A percentile compares a stretch with the other conserved stretches of the same genome.
Conservation (phyloP, 1,139 yeast genomes). For the Pichia sp. region DNA sequence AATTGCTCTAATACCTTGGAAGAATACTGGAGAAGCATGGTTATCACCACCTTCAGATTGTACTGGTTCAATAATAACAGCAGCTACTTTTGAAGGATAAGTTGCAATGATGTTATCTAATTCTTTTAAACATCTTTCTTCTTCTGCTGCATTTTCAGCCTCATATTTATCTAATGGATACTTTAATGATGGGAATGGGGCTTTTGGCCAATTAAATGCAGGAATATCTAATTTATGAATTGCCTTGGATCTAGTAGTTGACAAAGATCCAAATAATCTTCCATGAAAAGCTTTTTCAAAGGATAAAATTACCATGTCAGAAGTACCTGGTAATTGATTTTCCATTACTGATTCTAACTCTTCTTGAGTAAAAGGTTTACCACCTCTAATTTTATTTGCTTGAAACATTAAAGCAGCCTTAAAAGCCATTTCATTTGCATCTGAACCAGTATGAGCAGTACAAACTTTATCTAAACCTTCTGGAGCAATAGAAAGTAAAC, state of each 20-base stretch:
- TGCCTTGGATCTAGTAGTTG: conserved; percentile 70
- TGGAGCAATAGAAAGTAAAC: conserved; percentile 64
- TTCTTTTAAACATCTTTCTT: conserved; percentile 50
- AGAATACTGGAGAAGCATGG: conserved; percentile 67
- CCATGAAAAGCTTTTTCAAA: conserved; percentile 74
- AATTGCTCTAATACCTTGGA: conserved; percentile 69
- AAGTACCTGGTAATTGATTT: conserved; percentile 61
- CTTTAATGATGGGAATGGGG: conserved; percentile 61
- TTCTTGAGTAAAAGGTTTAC: conserved; percentile 45
- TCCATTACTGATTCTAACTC: conserved; percentile 60
- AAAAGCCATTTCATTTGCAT: conserved; percentile 72
- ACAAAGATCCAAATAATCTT: conserved; percentile 64
- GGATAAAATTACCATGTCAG: conserved; percentile 60
- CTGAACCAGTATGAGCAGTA: conserved; percentile 69
- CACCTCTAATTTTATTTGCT: conserved; percentile 53
- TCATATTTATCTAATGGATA: conserved; percentile 55
- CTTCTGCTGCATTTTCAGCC: conserved; percentile 52
- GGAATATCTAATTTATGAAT: conserved; percentile 72
- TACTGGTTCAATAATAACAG: conserved; percentile 68
- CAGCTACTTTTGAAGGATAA: conserved; percentile 55
- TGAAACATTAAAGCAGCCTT: conserved; percentile 76
- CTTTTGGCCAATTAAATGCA: conserved; percentile 72
- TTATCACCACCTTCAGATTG: conserved; percentile 88
- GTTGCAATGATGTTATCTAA: conserved; percentile 48
- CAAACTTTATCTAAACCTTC: conserved; percentile 59